Conservation (phyloP, 495 filamentous ascomycete species). For the Choiromyces venosus region DNA sequence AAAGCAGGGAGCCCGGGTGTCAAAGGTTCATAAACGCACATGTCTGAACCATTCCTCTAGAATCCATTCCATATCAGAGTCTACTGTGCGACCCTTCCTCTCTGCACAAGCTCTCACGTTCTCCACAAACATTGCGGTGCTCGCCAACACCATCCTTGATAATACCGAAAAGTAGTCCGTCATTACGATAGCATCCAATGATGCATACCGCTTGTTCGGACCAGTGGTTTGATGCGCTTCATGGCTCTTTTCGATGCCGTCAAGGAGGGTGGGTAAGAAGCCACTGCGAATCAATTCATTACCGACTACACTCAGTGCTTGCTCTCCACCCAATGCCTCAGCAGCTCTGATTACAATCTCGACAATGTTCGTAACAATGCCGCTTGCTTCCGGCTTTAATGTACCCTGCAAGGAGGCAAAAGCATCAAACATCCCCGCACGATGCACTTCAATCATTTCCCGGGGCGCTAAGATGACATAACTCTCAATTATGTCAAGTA, state of each 20-base stretch:
- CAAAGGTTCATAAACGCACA: conserved; percentile 20
- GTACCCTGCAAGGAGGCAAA: conserved; percentile 57
- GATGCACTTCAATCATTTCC: conserved; percentile 55
- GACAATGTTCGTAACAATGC: conserved; percentile 59
- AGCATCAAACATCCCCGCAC: conserved; percentile 24
- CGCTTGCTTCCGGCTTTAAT: conserved; percentile 61
- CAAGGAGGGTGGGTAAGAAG: conserved; percentile 61
- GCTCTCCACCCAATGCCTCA: conserved; percentile 59
- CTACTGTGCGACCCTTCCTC: conserved; percentile 44
- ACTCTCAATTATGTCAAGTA: conserved; percentile 65
- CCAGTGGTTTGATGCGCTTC: conserved; percentile 70
- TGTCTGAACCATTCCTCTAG: conserved; percentile 81
- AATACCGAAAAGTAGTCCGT: conserved; percentile 81
- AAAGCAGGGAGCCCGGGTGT: not conserved
- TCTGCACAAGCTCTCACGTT: conserved; percentile 49
- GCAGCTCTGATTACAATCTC: conserved; percentile 67
- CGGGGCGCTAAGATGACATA: conserved; percentile 77
- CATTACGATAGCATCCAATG: conserved; percentile 63
- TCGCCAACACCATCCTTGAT: conserved; percentile 67
- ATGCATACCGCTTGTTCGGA: conserved; percentile 58
- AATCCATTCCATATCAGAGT: conserved; percentile 63
- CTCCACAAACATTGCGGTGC: conserved; percentile 59
- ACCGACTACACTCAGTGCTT: conserved; percentile 60
- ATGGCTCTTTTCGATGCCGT: conserved; percentile 64
- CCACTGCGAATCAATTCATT: conserved; percentile 63